Conservation (phyloP, 495 filamentous ascomycete genomes). For the Trichoderma asperelloides region DNA sequence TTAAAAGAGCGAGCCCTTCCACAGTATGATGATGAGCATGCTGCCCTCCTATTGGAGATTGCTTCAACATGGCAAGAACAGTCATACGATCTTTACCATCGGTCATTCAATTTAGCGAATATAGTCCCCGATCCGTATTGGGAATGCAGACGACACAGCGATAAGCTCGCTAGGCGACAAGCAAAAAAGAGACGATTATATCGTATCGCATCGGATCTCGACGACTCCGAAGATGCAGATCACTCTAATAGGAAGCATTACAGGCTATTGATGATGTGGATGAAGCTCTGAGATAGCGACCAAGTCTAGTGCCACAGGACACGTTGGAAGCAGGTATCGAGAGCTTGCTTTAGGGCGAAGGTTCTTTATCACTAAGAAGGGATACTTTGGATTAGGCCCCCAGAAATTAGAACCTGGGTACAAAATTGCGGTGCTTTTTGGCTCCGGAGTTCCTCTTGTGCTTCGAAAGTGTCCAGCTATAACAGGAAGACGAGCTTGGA, state of each 20-base stretch:
- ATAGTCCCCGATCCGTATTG: background rate
- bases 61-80: background rate
- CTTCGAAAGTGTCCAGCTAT: background rate
- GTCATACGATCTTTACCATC: background rate
- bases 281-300: background rate
- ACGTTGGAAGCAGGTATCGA: background rate
- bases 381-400: background rate
- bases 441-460: background rate
- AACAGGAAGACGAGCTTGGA: background rate
- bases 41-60: background rate
- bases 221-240: background rate
- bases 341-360: background rate
- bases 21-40: background rate
- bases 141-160: background rate
- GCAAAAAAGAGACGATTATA: background rate
- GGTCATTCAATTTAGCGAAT: background rate
- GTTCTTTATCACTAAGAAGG: background rate
- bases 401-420: background rate
- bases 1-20: background rate
- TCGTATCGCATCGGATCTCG: background rate
- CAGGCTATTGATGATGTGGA: background rate
- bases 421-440: background rate
- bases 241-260: background rate
- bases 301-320: background rate
- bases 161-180: background rate